Conservation (phyloP, 2,329 filamentous ascomycete genomes). For the Cladobotryum protrusum region DNA sequence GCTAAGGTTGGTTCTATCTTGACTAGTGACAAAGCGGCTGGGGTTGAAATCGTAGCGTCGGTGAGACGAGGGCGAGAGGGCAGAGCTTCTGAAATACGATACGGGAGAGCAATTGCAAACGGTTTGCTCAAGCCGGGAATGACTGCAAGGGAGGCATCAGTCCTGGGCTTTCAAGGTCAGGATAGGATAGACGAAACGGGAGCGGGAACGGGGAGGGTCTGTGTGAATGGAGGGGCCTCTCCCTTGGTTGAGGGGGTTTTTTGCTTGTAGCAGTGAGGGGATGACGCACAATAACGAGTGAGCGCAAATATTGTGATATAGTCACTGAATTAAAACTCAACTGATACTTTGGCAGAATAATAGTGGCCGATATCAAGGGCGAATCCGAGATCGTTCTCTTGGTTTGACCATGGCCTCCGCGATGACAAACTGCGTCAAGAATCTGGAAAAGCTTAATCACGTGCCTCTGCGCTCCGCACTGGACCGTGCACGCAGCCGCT, state of each 20-base stretch:
- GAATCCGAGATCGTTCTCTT: conserved; percentile 12
- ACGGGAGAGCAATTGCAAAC: conserved; percentile 14
- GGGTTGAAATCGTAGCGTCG: conserved; percentile 6
- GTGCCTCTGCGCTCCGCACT: conserved; percentile 9
- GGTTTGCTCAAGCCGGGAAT: conserved; percentile 18
- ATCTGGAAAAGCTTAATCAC: conserved; percentile 10
- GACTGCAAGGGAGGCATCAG: conserved; percentile 18
- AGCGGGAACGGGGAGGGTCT: conserved; percentile 11
- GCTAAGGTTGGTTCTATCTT: conserved; percentile 1
- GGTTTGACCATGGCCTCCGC: conserved; percentile 12
- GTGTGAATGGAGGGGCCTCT: conserved; percentile 9
- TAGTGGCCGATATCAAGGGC: conserved; percentile 29
- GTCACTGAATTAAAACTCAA: conserved; percentile 30
- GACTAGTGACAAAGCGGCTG: conserved; percentile 7
- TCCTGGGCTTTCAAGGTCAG: conserved; percentile 19
- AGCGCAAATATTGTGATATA: conserved; percentile 25
- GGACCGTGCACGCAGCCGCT: conserved; percentile 1
- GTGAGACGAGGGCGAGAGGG: conserved; percentile 4
- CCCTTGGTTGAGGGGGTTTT: not conserved
- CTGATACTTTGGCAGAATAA: conserved; percentile 34
- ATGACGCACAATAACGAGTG: conserved; percentile 30
- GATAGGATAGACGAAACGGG: conserved; percentile 17
- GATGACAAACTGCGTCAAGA: conserved; percentile 18
- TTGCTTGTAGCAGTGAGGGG: conserved; percentile 11
- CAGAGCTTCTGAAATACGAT: conserved; percentile 1